Conservation (phyloP, 306 rosid species). For the Acacia confusa region DNA sequence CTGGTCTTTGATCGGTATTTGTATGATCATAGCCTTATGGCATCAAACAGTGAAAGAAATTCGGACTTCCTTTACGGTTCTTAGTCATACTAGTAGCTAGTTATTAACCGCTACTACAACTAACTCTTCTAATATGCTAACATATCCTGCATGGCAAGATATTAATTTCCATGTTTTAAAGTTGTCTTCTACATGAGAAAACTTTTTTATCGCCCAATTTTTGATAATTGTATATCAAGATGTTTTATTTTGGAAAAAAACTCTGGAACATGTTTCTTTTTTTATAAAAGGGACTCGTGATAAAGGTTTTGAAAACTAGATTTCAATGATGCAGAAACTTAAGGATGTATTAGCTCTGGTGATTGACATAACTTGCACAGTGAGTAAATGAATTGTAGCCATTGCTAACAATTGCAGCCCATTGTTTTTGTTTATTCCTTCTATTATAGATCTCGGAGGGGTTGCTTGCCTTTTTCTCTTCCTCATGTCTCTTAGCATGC, state of each 20-base stretch:
- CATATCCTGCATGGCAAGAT: background rate
- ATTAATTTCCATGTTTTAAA: background rate
- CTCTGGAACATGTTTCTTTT: background rate
- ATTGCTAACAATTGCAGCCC: background rate
- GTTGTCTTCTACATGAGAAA: background rate
- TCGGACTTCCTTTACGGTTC: background rate
- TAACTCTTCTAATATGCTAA: background rate
- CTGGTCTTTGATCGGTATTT: constrained; percentile 24
- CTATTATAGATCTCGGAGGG: background rate
- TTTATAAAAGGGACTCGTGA: background rate
- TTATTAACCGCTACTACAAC: background rate
- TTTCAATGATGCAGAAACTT: background rate
- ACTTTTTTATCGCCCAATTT: background rate
- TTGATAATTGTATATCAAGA: background rate
- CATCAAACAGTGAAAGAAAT: background rate
- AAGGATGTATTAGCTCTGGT: background rate
- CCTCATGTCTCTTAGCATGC: background rate
- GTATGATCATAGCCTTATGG: constrained; percentile 9
- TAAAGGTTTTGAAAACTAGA: background rate
- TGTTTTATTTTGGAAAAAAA: background rate
- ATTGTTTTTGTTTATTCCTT: background rate
- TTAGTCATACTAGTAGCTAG: background rate
- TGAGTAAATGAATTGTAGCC: background rate
- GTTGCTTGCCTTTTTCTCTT: constrained; percentile 7
- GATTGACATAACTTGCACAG: background rate